Base-by-base conservation (phyloP, 2,329 filamentous ascomycete genomes). In the Neobulgaria alba region DNA sequence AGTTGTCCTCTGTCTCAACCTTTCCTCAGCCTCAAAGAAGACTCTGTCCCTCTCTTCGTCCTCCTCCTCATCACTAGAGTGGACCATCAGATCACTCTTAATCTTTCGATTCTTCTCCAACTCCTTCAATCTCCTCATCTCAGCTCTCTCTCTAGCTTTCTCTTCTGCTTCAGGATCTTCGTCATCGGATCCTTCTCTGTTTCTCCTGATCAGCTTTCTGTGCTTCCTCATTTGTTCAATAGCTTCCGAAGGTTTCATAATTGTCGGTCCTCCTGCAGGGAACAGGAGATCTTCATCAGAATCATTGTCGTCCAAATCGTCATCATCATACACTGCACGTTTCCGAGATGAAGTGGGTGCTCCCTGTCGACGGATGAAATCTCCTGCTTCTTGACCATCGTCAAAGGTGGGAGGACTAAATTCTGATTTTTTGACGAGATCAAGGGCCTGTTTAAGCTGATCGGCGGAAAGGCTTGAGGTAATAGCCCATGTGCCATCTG, bases 1-100 rank as follows among this genome's bases (percentile, higher is more conserved):
- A 8, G 57, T 60, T 4, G 45, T 41, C 37, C 72, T 72, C 48
- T 76, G 70, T 36, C 84, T 69, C 45, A 82, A 69, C 49, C 72
- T 66, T 60, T 81, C 78, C 63, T 95, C 89, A 12, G 75, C 71
- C 2, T 73, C 78, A 62, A 90, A 95, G 63, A 95, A 95, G 15
- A 75, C 77, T 16, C 59, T 67, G 62, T 85, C 76, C 42, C 77
- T 75, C 34, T 88, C 86, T 23, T 74, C 78, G 55, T 95, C 87
- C n/a, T 75, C 81, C 52, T 95, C 88, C 39, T 96, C 92, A 58
- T 96, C 92, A 51, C 83, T 87, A 29, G 82, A 79, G 43, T 82
- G 76, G 37, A 98, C 83, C 54, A 79, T 90, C 29, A 90, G 64
- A 17, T 81, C 79, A 54, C 85, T 93, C 68, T 95, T 96, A 64